Base-by-base conservation (phyloP, 2,329 filamentous ascomycete genomes). In the Fusarium succisae region DNA sequence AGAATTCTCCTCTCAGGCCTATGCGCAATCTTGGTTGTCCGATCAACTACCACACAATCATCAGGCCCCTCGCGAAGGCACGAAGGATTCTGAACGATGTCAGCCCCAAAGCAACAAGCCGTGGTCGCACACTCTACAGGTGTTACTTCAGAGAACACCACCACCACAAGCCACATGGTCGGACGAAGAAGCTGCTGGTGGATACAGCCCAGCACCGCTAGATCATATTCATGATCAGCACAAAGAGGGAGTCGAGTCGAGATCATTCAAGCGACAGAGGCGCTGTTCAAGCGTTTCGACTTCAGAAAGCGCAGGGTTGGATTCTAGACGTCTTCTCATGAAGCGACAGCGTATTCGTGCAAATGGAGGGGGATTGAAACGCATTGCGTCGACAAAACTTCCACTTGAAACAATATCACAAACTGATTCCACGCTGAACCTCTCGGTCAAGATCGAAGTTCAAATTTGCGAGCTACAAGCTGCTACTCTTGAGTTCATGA, bases 341-440 rank as follows among this genome's bases (percentile, higher is more conserved):
- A 70, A 66, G 30, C 41, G 76, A 51, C 63, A 72, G 37, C 65
- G 71, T 47, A 73, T 72, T 39, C 70, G 55, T 35, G 62, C 69
- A 37, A 63, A 47, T 35, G 66, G 72, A 26, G 74, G 72, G 26
- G 72, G 69, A 38, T 48, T 61, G 39, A 78, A 74, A 64, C 68
- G 77, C 24, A 32, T 77, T 22, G 69, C 67, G 20, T 78, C 77
- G 10, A 73, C 57, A 26, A 73, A 57, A 41, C 69, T 80, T 39
- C 77, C 79, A 14, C 64, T 81, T 13, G 80, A 80, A 66, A 74
- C 50, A 32, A 76, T 76, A n/a, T 69, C 80, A 26, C 57, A 18
- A 32, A 45, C 58, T 8, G 54, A 76, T 35, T 47, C 70, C 48
- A 77, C 75, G 13, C 69, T 73, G 45, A 55, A 61, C 37, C 30